phyloP scores from a whole-genome alignment of 495 filamentous ascomycete species.

The Stereocaulon alpinum region DNA sequence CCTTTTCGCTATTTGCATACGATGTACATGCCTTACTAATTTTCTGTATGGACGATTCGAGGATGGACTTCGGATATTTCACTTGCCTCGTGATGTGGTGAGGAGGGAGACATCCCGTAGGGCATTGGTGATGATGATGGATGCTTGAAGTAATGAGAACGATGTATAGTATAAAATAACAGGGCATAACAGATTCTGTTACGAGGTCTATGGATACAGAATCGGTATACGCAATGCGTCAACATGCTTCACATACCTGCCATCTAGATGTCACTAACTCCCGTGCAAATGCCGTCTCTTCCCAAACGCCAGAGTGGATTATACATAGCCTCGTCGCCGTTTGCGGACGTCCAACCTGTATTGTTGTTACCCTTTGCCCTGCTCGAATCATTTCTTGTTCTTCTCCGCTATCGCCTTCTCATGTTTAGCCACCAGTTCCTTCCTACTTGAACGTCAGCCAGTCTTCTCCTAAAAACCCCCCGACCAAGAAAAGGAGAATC shows the following conservation, averaged over 20 bases:
- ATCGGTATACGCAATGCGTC: background rate
- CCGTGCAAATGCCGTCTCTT: background rate
- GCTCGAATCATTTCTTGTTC: slow-evolving; percentile 47
- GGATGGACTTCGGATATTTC: too few species aligned
- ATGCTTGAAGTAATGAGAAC: background rate
- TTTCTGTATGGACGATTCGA: too few species aligned
- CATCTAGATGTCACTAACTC: background rate
- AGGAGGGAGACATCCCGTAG: too few species aligned
- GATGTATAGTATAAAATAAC: background rate
- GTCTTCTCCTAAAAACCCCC: background rate
- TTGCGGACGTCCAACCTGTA: background rate
- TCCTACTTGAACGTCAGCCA: slow-evolving; percentile 37
- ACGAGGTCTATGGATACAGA: background rate
- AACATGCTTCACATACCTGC: background rate
- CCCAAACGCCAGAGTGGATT: background rate
- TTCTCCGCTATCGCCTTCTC: slow-evolving; percentile 73
- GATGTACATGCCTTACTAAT: too few species aligned
- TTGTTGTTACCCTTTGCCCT: too few species aligned
- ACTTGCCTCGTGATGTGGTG: too few species aligned
- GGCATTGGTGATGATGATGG: too few species aligned
- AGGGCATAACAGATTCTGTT: too few species aligned
- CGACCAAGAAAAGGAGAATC: slow-evolving; percentile 20
- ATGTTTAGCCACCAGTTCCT: slow-evolving; percentile 80
- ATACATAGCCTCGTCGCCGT: background rate
- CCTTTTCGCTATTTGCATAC: too few species aligned